Evolutionary conservation across 1,284 basidiomycete genomes (phyloP), one percentile per base, ranked within the genome.

Genomic region (Ganoderma lucidum): DNA sequence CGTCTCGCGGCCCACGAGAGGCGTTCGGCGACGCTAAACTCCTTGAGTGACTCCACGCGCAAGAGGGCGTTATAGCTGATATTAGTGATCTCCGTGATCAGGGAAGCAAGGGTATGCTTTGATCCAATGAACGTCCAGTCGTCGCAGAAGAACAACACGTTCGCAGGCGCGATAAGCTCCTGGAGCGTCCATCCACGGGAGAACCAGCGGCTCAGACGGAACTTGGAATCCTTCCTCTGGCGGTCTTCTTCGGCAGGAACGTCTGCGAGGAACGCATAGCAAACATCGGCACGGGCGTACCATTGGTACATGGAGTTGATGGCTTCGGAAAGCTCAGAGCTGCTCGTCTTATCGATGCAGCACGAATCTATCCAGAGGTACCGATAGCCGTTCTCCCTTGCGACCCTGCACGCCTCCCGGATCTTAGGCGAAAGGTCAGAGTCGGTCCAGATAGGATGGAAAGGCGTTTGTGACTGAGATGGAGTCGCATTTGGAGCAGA

Each of bases 361-460:
- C 68, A 70, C 2, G 68, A 42, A 55, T 70, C 65, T 44, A 66
- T 62, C 67, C 67, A 68, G 63, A 68, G 42, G 41, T 23, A 58
- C 23, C 32, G 51, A 32, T 65, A 64, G 6, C 67, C 63, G 30
- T 56, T 41, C 23, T 12, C n/a, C 2, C 60, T 51, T 5, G 67
- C 67, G 9, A 64, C 41, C 15, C 45, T 59, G 53, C 67, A 69
- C 51, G 63, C 64, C 12, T 56, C 28, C 2, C 67, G 59, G 35
- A 65, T 48, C 37, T 69, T 69, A 12, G 51, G 37, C 9, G 56
- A 37, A 17, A 59, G 56, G n/a, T 23, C 19, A 6, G n/a, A 14
- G 23, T 59, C 35, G 10, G 30, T 17, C 56, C 56, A 59, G 19
- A 59, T 23, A 35, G 56, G 9, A 23, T 2, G 1, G 8, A 12